Evolutionary conservation across 202 grass and related monocot genomes (phyloP).

Genomic region (Musa balbisiana): DNA sequence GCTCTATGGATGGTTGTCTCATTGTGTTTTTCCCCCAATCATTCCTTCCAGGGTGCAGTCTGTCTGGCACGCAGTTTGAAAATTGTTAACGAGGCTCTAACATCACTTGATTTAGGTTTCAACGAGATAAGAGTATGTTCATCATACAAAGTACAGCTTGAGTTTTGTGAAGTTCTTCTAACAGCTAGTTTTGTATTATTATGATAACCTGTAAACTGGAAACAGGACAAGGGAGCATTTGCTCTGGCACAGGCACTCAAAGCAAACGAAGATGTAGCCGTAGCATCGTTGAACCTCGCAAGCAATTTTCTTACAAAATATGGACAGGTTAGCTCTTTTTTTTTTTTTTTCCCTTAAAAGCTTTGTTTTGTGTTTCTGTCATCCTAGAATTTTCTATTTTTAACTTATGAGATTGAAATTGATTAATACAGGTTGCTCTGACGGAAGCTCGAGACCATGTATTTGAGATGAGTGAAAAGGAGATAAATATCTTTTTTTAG

Average conservation of each 20-base stretch:
- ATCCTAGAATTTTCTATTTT: constrained; percentile 7
- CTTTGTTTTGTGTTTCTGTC: constrained; percentile 1
- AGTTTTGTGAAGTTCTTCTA: constrained; percentile 10
- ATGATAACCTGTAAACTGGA: background rate
- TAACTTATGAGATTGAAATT: constrained; percentile 14
- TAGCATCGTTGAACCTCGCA: constrained; percentile 64
- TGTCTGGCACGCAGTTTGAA: constrained; percentile 86
- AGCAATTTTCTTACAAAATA: constrained; percentile 94
- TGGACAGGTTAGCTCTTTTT: constrained; percentile 58
- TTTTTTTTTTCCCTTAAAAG: background rate
- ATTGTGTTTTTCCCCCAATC: constrained; percentile 13
- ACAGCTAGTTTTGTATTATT: background rate
- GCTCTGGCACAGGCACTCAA: constrained; percentile 90
- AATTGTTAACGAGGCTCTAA: constrained; percentile 92
- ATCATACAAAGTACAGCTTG: background rate
- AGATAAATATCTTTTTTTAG: constrained; percentile 93
- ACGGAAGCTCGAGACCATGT: constrained; percentile 78
- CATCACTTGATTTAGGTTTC: constrained; percentile 85
- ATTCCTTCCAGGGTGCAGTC: constrained; percentile 65
- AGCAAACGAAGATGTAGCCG: constrained; percentile 78
- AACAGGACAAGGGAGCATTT: constrained; percentile 86
- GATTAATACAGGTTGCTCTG: constrained; percentile 71
- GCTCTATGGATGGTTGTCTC: constrained; percentile 3
- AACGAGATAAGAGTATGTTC: constrained; percentile 92
- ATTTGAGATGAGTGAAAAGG: constrained; percentile 80